Percentiles rank a stretch among this genome's conserved stretches.
Conservation (phyloP, 495 filamentous ascomycete genomes). For the Aspergillus sparsus region DNA sequence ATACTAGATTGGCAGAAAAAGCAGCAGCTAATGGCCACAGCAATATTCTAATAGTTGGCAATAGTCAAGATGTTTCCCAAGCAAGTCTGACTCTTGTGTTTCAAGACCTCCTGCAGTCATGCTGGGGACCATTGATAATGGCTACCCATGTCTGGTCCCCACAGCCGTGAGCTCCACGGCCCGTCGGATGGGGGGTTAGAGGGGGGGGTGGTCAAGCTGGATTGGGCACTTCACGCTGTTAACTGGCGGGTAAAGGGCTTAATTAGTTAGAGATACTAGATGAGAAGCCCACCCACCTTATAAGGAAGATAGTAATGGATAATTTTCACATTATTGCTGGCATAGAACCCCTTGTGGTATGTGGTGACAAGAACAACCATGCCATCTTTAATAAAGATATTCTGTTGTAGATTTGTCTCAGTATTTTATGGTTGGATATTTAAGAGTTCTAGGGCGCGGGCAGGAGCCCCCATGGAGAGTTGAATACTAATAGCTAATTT, state of each 20-base stretch:
- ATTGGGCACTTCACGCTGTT: neutral
- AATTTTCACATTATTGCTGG: slow-evolving; percentile 14
- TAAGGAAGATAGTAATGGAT: neutral
- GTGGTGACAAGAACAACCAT: slow-evolving; percentile 4
- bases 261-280: neutral
- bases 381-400: slow-evolving; percentile 24
- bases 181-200: too few species aligned
- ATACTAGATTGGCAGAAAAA: too few species aligned
- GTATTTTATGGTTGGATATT: neutral
- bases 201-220: too few species aligned
- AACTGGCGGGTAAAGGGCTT: neutral
- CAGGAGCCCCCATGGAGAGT: neutral
- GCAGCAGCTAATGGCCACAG: too few species aligned
- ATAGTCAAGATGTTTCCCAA: too few species aligned
- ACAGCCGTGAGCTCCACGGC: too few species aligned
- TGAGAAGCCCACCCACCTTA: neutral
- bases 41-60: too few species aligned
- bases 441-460: neutral
- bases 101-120: too few species aligned
- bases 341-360: slow-evolving; percentile 24
- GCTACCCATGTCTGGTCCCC: too few species aligned
- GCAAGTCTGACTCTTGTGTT: too few species aligned
- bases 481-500: neutral
- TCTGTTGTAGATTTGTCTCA: neutral
- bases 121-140: too few species aligned